Evolutionary conservation across 768 basidiomycete species (phyloP).

Genomic region (Lepiota venenata): DNA sequence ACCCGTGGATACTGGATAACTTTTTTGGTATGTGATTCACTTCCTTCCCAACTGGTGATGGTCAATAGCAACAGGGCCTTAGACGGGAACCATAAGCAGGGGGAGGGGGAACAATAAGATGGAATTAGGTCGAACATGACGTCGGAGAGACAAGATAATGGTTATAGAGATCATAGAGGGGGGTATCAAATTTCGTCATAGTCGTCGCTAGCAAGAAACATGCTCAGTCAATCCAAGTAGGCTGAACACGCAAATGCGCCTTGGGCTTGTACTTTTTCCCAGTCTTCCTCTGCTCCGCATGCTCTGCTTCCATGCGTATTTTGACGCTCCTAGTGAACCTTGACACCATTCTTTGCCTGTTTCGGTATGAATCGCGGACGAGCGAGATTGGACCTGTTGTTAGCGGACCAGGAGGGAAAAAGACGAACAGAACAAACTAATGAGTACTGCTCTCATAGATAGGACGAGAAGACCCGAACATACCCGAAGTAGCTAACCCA

Average conservation of each 20-base stretch:
- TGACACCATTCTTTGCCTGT: conserved; percentile 36
- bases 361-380: conserved; percentile 36
- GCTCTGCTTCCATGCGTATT: conserved; percentile 50
- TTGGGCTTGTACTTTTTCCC: conserved; percentile 27
- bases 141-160: too few species aligned
- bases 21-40: too few species aligned
- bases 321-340: conserved; percentile 51
- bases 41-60: too few species aligned
- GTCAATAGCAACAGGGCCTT: too few species aligned
- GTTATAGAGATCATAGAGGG: too few species aligned
- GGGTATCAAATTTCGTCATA: too few species aligned
- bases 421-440: neutral
- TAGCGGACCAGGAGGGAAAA: too few species aligned
- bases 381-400: conserved; percentile 33
- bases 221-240: conserved; percentile 19
- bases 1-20: too few species aligned
- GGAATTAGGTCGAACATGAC: too few species aligned
- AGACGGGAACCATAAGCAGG: too few species aligned
- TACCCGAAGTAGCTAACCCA: conserved; percentile 35
- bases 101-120: too few species aligned
- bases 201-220: conserved; percentile 30
- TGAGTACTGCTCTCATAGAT: neutral
- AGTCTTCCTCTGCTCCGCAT: conserved; percentile 25
- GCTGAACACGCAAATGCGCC: conserved; percentile 21
- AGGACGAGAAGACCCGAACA: conserved; percentile 12